phyloP scores from a whole-genome alignment of 1,284 basidiomycete species.

The Ustilago loliicola region DNA sequence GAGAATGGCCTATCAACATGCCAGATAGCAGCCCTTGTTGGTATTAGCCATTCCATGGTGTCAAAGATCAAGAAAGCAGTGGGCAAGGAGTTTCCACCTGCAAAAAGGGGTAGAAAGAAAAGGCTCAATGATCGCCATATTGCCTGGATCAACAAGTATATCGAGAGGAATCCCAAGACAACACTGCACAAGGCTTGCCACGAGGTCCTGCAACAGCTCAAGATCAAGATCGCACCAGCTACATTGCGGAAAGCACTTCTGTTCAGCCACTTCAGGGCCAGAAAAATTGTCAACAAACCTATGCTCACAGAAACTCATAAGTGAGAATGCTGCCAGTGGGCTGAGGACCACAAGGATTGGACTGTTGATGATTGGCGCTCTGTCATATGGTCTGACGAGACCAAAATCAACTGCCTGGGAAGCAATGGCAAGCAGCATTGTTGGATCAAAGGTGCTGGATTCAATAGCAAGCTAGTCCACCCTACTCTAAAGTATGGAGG shows the following conservation, averaged over 20 bases:
- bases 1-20: conserved; percentile 10
- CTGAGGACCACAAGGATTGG: no score
- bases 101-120: neutral
- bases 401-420: conserved; percentile 24
- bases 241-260: no score
- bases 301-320: conserved; percentile 11
- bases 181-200: no score
- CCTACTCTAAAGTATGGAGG: conserved; percentile 25
- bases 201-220: no score
- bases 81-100: neutral
- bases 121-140: conserved; percentile 4
- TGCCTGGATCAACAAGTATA: no score
- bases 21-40: conserved; percentile 3
- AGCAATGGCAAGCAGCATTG: no score
- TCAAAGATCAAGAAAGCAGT: neutral
- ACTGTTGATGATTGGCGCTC: conserved; percentile 25
- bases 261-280: no score
- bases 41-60: conserved; percentile 3
- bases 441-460: conserved; percentile 12
- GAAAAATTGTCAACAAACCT: no score
- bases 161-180: no score
- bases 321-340: conserved; percentile 12
- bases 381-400: conserved; percentile 33
- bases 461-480: neutral
- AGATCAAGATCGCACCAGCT: no score